phyloP scores from a whole-genome alignment of 192 early-diverging fungal genomes.

The Spizellomyces sp. region DNA sequence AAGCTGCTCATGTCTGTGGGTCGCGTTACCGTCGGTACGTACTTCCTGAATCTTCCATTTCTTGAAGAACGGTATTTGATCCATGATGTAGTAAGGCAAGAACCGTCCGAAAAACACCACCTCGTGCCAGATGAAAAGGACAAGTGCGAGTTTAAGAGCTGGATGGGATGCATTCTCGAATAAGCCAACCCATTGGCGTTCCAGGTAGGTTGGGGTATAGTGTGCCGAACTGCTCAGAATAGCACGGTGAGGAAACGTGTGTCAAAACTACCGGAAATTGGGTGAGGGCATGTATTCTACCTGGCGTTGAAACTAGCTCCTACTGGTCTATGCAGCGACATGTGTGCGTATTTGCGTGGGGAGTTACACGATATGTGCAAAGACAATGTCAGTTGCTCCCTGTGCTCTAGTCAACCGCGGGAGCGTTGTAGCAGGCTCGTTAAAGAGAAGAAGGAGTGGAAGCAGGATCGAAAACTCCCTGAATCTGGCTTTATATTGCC shows the following conservation, averaged over 20 bases:
- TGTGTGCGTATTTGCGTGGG: no score
- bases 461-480: no score
- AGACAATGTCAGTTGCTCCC: no score
- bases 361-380: no score
- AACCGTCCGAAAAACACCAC: constrained; percentile 90
- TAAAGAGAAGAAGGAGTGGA: no score
- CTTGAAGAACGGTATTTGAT: constrained; percentile 82
- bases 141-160: constrained; percentile 46
- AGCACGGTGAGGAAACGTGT: neutral
- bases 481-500: no score
- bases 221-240: neutral
- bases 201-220: constrained; percentile 5
- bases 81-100: constrained; percentile 82
- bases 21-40: constrained; percentile 4
- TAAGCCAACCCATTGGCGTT: constrained; percentile 34
- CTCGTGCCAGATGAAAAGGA: constrained; percentile 88
- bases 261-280: neutral
- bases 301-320: neutral
- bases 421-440: no score
- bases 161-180: constrained; percentile 40
- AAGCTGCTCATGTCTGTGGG: no score
- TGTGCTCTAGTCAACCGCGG: no score
- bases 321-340: no score
- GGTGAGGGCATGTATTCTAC: neutral
- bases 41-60: constrained; percentile 90